Conservation (phyloP, 2,329 filamentous ascomycete species). For the Alternaria solani region DNA sequence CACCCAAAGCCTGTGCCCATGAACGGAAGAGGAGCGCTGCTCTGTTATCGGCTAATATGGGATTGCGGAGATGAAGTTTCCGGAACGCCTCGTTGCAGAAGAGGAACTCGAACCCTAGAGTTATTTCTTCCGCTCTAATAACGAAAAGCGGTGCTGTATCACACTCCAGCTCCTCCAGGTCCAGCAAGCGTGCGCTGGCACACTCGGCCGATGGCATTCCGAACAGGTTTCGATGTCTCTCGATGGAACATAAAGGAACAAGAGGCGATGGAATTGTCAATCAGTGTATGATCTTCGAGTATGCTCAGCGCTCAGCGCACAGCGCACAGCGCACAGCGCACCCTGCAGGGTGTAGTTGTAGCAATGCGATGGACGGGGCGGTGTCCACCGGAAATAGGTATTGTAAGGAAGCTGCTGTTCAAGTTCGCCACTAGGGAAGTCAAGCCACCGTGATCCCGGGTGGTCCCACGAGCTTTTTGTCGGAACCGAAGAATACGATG, state of each 20-base stretch:
- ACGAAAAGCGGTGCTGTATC: constrained; percentile 37
- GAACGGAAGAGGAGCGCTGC: constrained; percentile 36
- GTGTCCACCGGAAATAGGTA: neutral
- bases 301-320: neutral
- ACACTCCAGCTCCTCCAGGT: constrained; percentile 34
- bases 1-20: constrained; percentile 35
- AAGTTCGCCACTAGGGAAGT: constrained; percentile 5
- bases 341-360: neutral
- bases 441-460: neutral
- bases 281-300: neutral
- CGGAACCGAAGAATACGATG: neutral
- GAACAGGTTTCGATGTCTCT: neutral
- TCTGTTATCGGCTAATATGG: constrained; percentile 17
- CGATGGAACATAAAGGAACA: neutral
- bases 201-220: constrained; percentile 11
- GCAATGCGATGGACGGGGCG: constrained; percentile 2
- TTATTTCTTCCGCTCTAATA: constrained; percentile 19
- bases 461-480: neutral
- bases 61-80: constrained; percentile 7
- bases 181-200: constrained; percentile 15
- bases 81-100: constrained; percentile 39
- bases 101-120: constrained; percentile 27
- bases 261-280: neutral
- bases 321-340: neutral
- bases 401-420: neutral